A percentile compares a stretch with the other conserved stretches of the same genome.
phyloP scores from a whole-genome alignment of 257 asterid genomes.

The Penstemon eatonii region DNA sequence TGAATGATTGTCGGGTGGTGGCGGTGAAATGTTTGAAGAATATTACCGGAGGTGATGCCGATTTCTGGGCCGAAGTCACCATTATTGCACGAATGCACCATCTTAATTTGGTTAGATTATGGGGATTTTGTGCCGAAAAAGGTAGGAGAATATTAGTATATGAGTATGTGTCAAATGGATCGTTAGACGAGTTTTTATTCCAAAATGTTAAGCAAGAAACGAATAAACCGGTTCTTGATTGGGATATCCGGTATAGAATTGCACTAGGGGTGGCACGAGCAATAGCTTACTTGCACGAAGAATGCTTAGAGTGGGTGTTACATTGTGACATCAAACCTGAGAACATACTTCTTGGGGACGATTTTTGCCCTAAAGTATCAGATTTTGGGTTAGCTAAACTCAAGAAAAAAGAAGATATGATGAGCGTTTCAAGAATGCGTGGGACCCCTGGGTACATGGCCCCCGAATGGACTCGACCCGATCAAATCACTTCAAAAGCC shows the following conservation, averaged over 20 bases:
- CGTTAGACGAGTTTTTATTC: slow-evolving; percentile 71
- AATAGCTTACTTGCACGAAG: slow-evolving; percentile 86
- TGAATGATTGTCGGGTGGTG: slow-evolving; percentile 73
- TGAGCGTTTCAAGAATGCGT: slow-evolving; percentile 57
- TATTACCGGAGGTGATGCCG: slow-evolving; percentile 65
- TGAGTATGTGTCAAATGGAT: slow-evolving; percentile 78
- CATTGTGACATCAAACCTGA: slow-evolving; percentile 94
- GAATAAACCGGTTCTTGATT: slow-evolving; percentile 60
- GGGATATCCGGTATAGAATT: slow-evolving; percentile 71
- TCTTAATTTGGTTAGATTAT: slow-evolving; percentile 73
- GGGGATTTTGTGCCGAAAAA: slow-evolving; percentile 95
- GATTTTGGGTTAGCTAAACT: slow-evolving; percentile 85
- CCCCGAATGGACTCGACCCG: slow-evolving; percentile 72
- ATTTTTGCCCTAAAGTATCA: slow-evolving; percentile 87
- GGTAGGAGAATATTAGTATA: slow-evolving; percentile 64
- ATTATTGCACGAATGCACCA: slow-evolving; percentile 93
- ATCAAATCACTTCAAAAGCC: slow-evolving; percentile 75
- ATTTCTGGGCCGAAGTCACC: slow-evolving; percentile 86
- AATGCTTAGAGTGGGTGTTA: slow-evolving; percentile 88
- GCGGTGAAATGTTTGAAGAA: slow-evolving; percentile 72
- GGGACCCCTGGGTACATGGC: slow-evolving; percentile 90
- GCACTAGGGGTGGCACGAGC: slow-evolving; percentile 92
- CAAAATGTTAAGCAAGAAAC: slow-evolving; percentile 33
- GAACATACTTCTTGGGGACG: slow-evolving; percentile 80
- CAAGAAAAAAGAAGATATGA: slow-evolving; percentile 75